Evolutionary conservation across 345 rosid genomes (phyloP).

Genomic region (Eucalyptus sp.): DNA sequence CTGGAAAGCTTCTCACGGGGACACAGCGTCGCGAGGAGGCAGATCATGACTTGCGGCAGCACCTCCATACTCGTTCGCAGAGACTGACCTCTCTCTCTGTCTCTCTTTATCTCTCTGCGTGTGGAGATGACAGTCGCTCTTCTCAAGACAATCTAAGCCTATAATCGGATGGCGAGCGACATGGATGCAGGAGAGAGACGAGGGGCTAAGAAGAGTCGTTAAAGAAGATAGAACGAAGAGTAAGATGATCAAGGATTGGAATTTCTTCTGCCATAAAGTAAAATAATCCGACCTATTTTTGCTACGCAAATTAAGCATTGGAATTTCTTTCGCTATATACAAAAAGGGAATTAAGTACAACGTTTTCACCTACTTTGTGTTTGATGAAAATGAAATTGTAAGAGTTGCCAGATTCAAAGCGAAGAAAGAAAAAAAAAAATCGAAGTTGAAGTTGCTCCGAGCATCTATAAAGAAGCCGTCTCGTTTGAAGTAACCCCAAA

Average conservation of each 20-base stretch:
- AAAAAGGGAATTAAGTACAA: neutral
- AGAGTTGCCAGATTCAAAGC: fast-evolving
- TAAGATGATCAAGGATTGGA: neutral
- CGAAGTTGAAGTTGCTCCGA: neutral
- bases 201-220: neutral
- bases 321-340: neutral
- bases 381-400: neutral
- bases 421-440: neutral
- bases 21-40: neutral
- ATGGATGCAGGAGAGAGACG: neutral
- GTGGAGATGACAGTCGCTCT: neutral
- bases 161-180: neutral
- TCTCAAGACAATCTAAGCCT: neutral
- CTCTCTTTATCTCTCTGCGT: neutral
- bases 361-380: neutral
- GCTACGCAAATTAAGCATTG: neutral
- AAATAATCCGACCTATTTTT: neutral
- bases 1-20: neutral
- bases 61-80: neutral
- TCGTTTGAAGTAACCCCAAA: neutral
- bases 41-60: neutral
- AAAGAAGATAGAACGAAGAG: neutral
- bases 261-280: neutral
- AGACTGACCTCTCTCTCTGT: neutral
- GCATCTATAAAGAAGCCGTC: neutral